Percentiles rank a stretch among this genome's conserved stretches.
phyloP scores from a whole-genome alignment of 331 rosid genomes.

The Ulmus americana region DNA sequence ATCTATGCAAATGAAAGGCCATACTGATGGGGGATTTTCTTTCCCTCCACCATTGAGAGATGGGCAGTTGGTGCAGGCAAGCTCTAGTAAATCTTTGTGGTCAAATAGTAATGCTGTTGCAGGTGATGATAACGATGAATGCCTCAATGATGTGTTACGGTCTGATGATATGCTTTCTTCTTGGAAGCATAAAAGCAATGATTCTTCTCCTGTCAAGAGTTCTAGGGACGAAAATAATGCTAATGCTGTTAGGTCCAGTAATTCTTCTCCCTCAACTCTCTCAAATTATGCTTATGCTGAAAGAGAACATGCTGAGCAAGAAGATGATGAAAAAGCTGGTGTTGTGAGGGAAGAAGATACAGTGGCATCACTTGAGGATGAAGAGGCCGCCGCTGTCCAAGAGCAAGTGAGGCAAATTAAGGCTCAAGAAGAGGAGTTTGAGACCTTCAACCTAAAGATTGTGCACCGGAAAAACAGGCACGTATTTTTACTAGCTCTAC shows the following conservation, averaged over 20 bases:
- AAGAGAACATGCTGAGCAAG: slow-evolving; percentile 59
- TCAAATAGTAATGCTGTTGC: slow-evolving; percentile 44
- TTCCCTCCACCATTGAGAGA: slow-evolving; percentile 74
- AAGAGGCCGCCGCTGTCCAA: slow-evolving; percentile 96
- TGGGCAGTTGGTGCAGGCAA: slow-evolving; percentile 42
- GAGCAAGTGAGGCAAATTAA: slow-evolving; percentile 95
- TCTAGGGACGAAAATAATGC: slow-evolving; percentile 68
- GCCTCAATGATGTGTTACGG: slow-evolving; percentile 46
- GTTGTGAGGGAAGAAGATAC: slow-evolving; percentile 67
- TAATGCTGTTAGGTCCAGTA: slow-evolving; percentile 43
- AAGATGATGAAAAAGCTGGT: slow-evolving; percentile 57
- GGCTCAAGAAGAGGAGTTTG: slow-evolving; percentile 97
- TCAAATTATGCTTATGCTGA: slow-evolving; percentile 80
- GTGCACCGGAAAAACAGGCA: slow-evolving; percentile 99
- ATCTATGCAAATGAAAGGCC: slow-evolving; percentile 43
- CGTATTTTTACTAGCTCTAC: slow-evolving; percentile 7
- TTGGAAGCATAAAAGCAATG: slow-evolving; percentile 68
- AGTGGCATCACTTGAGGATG: slow-evolving; percentile 77
- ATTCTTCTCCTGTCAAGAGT: slow-evolving; percentile 75
- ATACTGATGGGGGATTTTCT: slow-evolving; percentile 62
- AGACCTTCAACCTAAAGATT: slow-evolving; percentile 91
- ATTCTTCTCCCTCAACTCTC: slow-evolving; percentile 73
- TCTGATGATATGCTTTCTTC: slow-evolving; percentile 57
- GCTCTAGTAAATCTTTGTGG: slow-evolving; percentile 59
- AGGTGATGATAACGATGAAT: slow-evolving; percentile 51